Evolutionary conservation across 805 yeast genomes (phyloP).

Genomic region (Nakazawaea peltata): DNA sequence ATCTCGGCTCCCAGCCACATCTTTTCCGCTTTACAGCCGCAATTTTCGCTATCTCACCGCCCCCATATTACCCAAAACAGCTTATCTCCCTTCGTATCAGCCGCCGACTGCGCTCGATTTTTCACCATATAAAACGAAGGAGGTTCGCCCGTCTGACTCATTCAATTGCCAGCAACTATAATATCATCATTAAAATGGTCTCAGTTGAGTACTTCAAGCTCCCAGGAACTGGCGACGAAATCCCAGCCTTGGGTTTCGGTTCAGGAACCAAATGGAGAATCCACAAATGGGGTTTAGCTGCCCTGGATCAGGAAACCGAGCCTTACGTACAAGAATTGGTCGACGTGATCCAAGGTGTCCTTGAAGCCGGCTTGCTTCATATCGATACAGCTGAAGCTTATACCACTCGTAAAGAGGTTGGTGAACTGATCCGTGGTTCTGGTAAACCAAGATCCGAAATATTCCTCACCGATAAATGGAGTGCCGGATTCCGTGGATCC

Average conservation of each 20-base stretch:
- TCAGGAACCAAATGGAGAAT: slow-evolving; percentile 52
- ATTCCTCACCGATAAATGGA: slow-evolving; percentile 57
- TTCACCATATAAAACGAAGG: too few relatives aligned
- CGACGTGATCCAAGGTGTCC: slow-evolving; percentile 35
- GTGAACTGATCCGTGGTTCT: slow-evolving; percentile 37
- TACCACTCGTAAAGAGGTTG: slow-evolving; percentile 53
- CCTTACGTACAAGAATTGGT: slow-evolving; percentile 31
- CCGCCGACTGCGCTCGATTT: too few relatives aligned
- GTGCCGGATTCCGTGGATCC: slow-evolving; percentile 26
- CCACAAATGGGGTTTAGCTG: slow-evolving; percentile 18
- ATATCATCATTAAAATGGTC: too few relatives aligned
- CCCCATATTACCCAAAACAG: too few relatives aligned
- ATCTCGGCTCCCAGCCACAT: too few relatives aligned
- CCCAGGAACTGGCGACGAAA: slow-evolving; percentile 20
- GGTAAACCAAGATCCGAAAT: slow-evolving; percentile 38
- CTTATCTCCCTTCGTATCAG: too few relatives aligned
- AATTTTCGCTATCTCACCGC: too few relatives aligned
- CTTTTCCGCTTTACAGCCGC: too few relatives aligned
- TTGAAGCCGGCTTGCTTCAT: slow-evolving; percentile 47
- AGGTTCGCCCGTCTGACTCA: too few relatives aligned
- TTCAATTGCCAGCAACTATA: too few relatives aligned
- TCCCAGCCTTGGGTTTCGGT: slow-evolving; percentile 46
- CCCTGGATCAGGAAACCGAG: slow-evolving; percentile 14
- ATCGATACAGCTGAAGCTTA: slow-evolving; percentile 67
- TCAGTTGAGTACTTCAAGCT: too few relatives aligned